Percentiles rank a stretch among this genome's conserved stretches.
Conservation (phyloP, 2,329 filamentous ascomycete genomes). For the Drechslerella dactyloides region DNA sequence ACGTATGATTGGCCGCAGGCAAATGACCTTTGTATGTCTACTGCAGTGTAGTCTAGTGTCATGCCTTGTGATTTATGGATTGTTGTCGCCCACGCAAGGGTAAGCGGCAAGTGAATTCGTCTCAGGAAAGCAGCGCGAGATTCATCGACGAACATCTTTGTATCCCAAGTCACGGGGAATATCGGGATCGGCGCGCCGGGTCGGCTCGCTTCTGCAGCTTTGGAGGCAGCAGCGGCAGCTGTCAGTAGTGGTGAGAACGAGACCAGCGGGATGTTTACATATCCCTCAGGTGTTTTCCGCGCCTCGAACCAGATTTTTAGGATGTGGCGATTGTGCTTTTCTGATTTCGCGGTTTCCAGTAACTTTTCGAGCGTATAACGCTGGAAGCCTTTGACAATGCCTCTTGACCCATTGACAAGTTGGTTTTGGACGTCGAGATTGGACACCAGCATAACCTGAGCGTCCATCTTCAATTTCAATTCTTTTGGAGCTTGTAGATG, state of each 20-base stretch:
- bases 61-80: slow-evolving; percentile 70
- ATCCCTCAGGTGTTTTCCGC: slow-evolving; percentile 16
- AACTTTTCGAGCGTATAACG: slow-evolving; percentile 55
- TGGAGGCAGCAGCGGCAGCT: slow-evolving; percentile 2
- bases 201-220: background rate
- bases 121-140: slow-evolving; percentile 58
- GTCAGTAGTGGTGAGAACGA: slow-evolving; percentile 35
- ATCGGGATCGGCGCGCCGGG: slow-evolving; percentile 29
- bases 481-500: slow-evolving; percentile 55
- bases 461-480: slow-evolving; percentile 61
- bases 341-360: slow-evolving; percentile 47
- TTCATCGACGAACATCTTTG: slow-evolving; percentile 33
- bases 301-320: slow-evolving; percentile 48
- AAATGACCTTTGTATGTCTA: slow-evolving; percentile 64
- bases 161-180: slow-evolving; percentile 42
- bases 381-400: slow-evolving; percentile 61
- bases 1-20: slow-evolving; percentile 69
- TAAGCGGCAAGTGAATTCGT: slow-evolving; percentile 68
- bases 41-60: slow-evolving; percentile 66
- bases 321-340: slow-evolving; percentile 28
- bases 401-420: slow-evolving; percentile 63
- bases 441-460: slow-evolving; percentile 64
- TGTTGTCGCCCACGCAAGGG: slow-evolving; percentile 68
- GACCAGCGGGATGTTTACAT: slow-evolving; percentile 51
- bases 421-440: slow-evolving; percentile 61